Conservation (phyloP, 768 basidiomycete genomes). For the Termitomyces sp. region DNA sequence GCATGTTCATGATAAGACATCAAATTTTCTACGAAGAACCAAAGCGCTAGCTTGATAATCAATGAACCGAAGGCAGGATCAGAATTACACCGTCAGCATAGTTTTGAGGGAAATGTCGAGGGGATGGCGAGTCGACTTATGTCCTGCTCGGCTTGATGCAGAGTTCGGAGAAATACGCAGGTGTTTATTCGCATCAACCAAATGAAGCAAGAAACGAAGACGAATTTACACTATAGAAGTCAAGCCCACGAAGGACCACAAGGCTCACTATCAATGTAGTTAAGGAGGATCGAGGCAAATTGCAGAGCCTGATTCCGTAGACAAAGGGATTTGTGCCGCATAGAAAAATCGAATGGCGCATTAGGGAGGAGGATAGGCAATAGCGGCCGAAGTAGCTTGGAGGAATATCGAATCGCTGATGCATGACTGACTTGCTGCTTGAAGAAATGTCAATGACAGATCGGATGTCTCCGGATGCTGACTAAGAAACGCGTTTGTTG, state of each 20-base stretch:
- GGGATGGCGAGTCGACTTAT: not conserved
- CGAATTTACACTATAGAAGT: constrained; percentile 8
- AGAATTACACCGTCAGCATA: constrained; percentile 6
- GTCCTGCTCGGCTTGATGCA: not conserved
- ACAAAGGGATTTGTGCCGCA: not conserved
- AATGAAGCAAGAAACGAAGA: constrained; percentile 5
- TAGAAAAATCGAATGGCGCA: not conserved
- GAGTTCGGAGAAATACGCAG: not conserved
- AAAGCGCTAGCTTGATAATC: constrained; percentile 6
- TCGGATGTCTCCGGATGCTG: constrained; percentile 8
- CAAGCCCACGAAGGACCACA: constrained; percentile 3
- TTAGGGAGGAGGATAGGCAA: not conserved
- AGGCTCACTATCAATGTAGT: not conserved
- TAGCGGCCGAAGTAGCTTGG: too few species aligned
- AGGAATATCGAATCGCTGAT: too few species aligned
- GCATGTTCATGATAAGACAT: not conserved
- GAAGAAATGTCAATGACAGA: not conserved
- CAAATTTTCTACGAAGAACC: constrained; percentile 2
- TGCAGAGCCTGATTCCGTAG: not conserved
- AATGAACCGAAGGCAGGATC: not conserved
- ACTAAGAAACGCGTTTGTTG: constrained; percentile 20
- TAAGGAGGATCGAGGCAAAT: not conserved
- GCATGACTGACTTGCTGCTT: too few species aligned
- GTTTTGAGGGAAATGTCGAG: not conserved
- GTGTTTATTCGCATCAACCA: not conserved